Base-by-base conservation (phyloP, 805 yeast genomes). In the Metschnikowia drakensbergensis region DNA sequence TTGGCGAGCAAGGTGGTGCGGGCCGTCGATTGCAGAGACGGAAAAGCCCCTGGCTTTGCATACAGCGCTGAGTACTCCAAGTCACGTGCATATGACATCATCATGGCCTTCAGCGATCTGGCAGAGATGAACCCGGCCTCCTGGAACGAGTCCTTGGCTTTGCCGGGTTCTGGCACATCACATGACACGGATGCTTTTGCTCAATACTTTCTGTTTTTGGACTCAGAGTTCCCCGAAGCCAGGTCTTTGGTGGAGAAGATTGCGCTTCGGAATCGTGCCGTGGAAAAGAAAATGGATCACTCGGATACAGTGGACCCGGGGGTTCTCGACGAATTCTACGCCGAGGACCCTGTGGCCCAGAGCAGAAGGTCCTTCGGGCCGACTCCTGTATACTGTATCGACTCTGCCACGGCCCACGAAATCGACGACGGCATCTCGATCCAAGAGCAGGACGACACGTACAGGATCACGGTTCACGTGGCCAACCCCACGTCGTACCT, bases 401-500 rank as follows among this genome's bases (percentile, higher is more conserved):
- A 94, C 66, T 75, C 84, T 3, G 79, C 72, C 3, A 75, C 75
- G 37, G 96, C 98, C 0, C 84, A 85, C 55, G 98, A 94, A 64
- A 86, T 94, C 50, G 99, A 92, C 65, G 99, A 92, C 66, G 99
- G 97, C 41, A 74, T 92, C 27, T 81, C 96, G 1, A 70, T 92
- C 17, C 70, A 69, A 38, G 53, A 51, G 3, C 45, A 60, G 3
- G 58, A 57, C 28, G 53, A 54, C 27, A 45, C 46, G 3, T 79
- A 68, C 55, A 67, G 71, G 7, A 55, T 91, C 4, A 77, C 84
- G 29, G 74, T 89, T 1, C 96, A 86, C 63, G 80, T 92, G 53
- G 97, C 98, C 1, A 90, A 92, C 63, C 97, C 97, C 0, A 74
- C 88, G 0, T 84, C 96, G 0, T 79, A 75, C 53, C 64, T 88